Base-by-base conservation (phyloP, 2,329 filamentous ascomycete genomes). In the Paracoccidioides lutzii region DNA sequence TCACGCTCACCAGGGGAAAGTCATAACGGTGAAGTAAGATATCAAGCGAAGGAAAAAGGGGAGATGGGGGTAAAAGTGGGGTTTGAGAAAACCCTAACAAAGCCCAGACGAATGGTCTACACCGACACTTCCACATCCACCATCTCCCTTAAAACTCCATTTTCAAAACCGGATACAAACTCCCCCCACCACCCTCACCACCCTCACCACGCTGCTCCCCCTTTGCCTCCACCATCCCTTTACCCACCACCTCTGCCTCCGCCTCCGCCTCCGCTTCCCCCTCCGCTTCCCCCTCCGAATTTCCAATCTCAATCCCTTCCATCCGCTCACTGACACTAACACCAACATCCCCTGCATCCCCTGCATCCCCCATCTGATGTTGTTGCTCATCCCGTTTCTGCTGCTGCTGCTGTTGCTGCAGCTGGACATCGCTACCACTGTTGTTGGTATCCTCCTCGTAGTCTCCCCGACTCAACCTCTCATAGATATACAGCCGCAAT, bases 401-500 rank as follows among this genome's bases (percentile, higher is more conserved):
- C n/a, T n/a, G 22, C 22, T 22, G 22, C 22, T 22, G 22, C 22
- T 22, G 22, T 2, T 22, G 22, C 22, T 22, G 22, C 22, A 1
- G 22, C 22, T 22, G 22, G 22, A 22, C 22, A 22, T 22, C 22
- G 22, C 22, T 22, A 22, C 22, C 40, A 58, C 53, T 55, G n/a
- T 59, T 22, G 41, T 58, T 56, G 56, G 63, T 49, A 5, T 62
- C 56, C 8, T 63, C 56, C 7, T 70, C 73, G 56, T 70, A 82
- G 40, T 81, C 78, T 40, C 76, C 76, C 43, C 71, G 69, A 57
- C 79, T 74, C 28, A 84, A 70, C 53, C 78, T 73, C 51, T 78
- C 75, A 55, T 77, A 76, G 61, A 84, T 75, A 66, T 78, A 79
- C 22, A 76, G 75, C 45, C 81, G 75, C 40, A 84, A 73, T 52